Percentiles rank a stretch among this genome's conserved stretches.
phyloP scores from a whole-genome alignment of 192 early-diverging fungal genomes.

The Tieghemiomyces parasiticus region DNA sequence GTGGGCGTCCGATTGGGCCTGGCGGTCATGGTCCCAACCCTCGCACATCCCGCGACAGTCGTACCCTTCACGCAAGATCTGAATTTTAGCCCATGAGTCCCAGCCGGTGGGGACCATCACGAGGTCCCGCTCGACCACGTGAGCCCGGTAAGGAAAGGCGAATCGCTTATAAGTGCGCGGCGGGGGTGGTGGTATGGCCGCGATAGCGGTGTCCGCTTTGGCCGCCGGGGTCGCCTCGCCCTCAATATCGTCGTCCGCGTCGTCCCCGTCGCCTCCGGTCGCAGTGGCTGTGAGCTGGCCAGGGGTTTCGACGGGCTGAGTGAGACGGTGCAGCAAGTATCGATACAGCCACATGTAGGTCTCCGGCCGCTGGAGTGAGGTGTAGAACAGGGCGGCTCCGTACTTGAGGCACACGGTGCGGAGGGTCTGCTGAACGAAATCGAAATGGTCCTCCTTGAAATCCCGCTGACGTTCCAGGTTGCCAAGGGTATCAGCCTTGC shows the following conservation, averaged over 20 bases:
- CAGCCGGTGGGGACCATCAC: slow-evolving; percentile 86
- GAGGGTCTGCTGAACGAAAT: slow-evolving; percentile 86
- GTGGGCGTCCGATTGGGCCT: no score
- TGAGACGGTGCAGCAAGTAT: slow-evolving; percentile 64
- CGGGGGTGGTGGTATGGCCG: not conserved
- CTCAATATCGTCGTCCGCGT: slow-evolving; percentile 12
- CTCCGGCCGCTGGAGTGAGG: slow-evolving; percentile 58
- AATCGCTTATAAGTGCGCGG: slow-evolving; percentile 17
- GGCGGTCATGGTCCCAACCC: slow-evolving; percentile 47
- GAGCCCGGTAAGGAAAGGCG: slow-evolving; percentile 49
- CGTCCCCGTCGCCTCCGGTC: slow-evolving; percentile 13
- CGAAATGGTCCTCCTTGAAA: slow-evolving; percentile 86
- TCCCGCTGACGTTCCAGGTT: slow-evolving; percentile 64
- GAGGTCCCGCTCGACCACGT: slow-evolving; percentile 74
- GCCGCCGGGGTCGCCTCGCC: not conserved
- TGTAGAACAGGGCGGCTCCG: slow-evolving; percentile 84
- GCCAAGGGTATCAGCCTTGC: slow-evolving; percentile 67
- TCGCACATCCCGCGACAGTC: slow-evolving; percentile 41
- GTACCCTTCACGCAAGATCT: slow-evolving; percentile 55
- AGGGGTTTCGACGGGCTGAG: no score
- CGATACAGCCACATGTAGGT: slow-evolving; percentile 62
- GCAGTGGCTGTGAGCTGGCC: no score
- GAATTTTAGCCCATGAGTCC: slow-evolving; percentile 85
- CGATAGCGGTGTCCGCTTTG: not conserved
- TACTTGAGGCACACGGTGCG: slow-evolving; percentile 85